Evolutionary conservation across 805 yeast species (phyloP), one percentile per base, ranked within the genome.

Genomic region (Tanozyma kutaoensis): DNA sequence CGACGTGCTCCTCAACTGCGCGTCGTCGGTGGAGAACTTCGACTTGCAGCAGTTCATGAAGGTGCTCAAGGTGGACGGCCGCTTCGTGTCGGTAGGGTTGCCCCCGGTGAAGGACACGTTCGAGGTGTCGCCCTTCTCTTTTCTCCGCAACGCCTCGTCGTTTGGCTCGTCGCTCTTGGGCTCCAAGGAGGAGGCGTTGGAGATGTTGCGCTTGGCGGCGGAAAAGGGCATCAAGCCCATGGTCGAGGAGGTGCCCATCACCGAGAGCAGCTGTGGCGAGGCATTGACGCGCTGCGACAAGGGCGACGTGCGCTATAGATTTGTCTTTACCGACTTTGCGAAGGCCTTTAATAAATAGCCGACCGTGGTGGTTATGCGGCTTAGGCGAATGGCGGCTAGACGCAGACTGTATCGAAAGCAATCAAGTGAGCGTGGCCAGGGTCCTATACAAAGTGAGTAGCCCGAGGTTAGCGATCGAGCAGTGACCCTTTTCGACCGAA

Each of bases 141-240:
- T 72, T 52, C 52, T 73, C 37, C 37, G 48, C 13, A 55, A 52
- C 33, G 77, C 72, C 29, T 49, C 66, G 27, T 53, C 62, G 24
- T 53, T 71, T 33, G 77, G 75, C 28, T 60, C 76, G 8, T 72
- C 84, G 9, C 58, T 60, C 32, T 55, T 67, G 48, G 91, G 73
- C 24, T 64, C 76, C 25, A 71, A 72, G 46, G 49, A 48, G 26
- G 86, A 78, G 53, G 76, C 77, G 39, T 45, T 59, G 24, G 77
- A 74, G 37, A 66, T 80, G 72, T 60, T 80, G 39, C 56, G 71
- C 24, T 45, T 79, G 35, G 79, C 85, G 13, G 69, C 67, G 13
- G 62, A 72, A 38, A 60, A 73, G 39, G 51, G 60, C 23, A 58
- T 77, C 42, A 59, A 55, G 30, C 72, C 81, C 14, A 73, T 79